Evolutionary conservation across 192 early-diverging fungal genomes (phyloP).

Genomic region (Coemansia sp.): DNA sequence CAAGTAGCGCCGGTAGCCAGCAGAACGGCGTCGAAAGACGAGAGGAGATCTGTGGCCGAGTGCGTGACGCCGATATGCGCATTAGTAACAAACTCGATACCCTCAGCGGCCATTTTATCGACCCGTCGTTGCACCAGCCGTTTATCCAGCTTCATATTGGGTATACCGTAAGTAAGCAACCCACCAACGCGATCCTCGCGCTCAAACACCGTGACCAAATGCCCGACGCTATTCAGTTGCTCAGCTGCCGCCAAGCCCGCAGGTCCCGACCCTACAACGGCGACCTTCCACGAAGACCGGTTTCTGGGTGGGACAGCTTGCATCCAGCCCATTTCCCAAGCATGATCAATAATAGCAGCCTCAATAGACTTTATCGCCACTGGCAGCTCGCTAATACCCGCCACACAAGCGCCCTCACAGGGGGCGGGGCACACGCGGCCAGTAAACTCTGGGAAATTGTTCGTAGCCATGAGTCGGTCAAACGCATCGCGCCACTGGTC

Average conservation of each 20-base stretch:
- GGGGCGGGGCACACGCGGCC: conserved; percentile 98
- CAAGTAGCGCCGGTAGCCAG: conserved; percentile 95
- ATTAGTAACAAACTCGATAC: conserved; percentile 86
- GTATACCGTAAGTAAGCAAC: conserved; percentile 97
- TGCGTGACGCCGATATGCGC: conserved; percentile 88
- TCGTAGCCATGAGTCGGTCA: conserved; percentile 91
- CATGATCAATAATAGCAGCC: conserved; percentile 96
- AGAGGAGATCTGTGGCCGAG: conserved; percentile 67
- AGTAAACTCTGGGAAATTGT: conserved; percentile 99
- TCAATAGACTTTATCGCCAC: conserved; percentile 98
- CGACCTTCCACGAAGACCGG: conserved; percentile 84
- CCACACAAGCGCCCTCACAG: conserved; percentile 94
- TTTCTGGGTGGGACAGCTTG: conserved; percentile 75
- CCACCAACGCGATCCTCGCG: conserved; percentile 96
- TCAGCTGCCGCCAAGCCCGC: conserved; percentile 95
- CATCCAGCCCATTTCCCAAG: conserved; percentile 98
- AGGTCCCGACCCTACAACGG: conserved; percentile 94
- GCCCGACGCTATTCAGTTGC: conserved; percentile 97
- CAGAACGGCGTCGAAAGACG: conserved; percentile 78
- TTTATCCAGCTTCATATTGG: conserved; percentile 99
- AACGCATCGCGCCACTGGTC: conserved; percentile 96
- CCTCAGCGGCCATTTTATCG: conserved; percentile 93
- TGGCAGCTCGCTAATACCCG: conserved; percentile 93
- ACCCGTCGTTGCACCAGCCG: conserved; percentile 89
- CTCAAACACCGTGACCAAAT: conserved; percentile 94